A percentile compares a stretch with the other conserved stretches of the same genome.
Evolutionary conservation across 2,329 filamentous ascomycete species (phyloP).

Genomic region (Didymosphaeria variabile): DNA sequence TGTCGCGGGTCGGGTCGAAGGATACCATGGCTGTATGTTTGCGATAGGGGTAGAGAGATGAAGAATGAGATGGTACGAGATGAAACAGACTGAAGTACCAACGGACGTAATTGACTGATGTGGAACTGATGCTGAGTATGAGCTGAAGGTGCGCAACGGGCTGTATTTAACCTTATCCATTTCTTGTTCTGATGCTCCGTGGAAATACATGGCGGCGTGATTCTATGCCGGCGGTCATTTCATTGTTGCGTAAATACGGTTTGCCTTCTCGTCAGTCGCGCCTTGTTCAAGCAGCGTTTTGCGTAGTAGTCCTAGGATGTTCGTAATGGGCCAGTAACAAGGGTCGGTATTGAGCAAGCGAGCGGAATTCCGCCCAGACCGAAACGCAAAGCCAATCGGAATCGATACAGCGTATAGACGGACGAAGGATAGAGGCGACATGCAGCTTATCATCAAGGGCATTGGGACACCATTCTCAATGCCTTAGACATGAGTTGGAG

Average conservation of each 20-base stretch:
- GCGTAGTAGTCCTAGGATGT: neutral
- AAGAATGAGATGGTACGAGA: neutral
- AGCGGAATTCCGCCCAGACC: constrained; percentile 1
- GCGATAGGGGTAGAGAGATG: neutral
- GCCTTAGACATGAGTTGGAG: neutral
- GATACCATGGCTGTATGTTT: neutral
- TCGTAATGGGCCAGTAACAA: neutral
- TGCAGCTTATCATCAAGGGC: neutral
- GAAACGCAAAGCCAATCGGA: neutral
- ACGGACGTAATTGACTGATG: neutral
- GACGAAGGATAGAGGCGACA: neutral
- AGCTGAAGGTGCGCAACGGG: neutral
- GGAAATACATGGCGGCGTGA: neutral
- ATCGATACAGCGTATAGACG: neutral
- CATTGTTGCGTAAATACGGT: too few species aligned
- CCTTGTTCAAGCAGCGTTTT: neutral
- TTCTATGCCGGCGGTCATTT: neutral
- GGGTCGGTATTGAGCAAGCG: neutral
- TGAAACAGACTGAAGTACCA: neutral
- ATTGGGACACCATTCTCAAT: neutral
- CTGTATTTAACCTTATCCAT: neutral
- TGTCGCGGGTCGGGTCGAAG: constrained; percentile 33
- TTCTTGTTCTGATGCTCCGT: neutral
- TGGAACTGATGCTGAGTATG: neutral
- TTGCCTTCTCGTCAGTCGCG: neutral